A percentile compares a stretch with the other conserved stretches of the same genome.
Conservation (phyloP, 345 rosid species). For the rapeseed (Brassica napus) region Da-Ae NC_063436.1:1070501-1071000, state of each 20-base stretch:
- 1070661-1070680: constrained; percentile 41
- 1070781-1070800: neutral
- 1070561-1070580: constrained; percentile 43
- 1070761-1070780: constrained; percentile 6
- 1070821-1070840: neutral
- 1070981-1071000: neutral
- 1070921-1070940: constrained; percentile 10
- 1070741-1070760: constrained; percentile 27
- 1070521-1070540: constrained; percentile 21
- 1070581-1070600: constrained; percentile 24
- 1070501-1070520: constrained; percentile 35
- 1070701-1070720: constrained; percentile 24
- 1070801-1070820: neutral
- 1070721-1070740: neutral
- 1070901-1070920: neutral
- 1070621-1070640: constrained; percentile 29
- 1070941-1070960: constrained; percentile 36
- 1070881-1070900: neutral
- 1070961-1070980: constrained; percentile 16
- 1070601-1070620: constrained; percentile 31
- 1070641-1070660: constrained; percentile 32
- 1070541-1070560: constrained; percentile 36
- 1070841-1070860: neutral
- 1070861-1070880: neutral
- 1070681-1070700: constrained; percentile 27